Evolutionary conservation across 2,329 filamentous ascomycete genomes (phyloP), one percentile per base, ranked within the genome.

Genomic region (Xylariales sp.): DNA sequence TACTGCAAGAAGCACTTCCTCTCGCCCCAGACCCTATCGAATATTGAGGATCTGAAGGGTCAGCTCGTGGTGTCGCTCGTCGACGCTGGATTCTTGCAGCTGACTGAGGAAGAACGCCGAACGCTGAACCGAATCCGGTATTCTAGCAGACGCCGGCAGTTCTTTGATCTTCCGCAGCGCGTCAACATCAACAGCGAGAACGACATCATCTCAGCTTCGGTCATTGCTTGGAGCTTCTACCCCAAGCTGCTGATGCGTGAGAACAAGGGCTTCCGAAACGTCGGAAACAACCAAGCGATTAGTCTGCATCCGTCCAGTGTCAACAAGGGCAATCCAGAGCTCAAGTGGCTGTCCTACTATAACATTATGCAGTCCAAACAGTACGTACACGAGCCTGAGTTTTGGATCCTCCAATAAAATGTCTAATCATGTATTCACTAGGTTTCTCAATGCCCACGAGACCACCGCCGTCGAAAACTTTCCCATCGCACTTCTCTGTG

Each of bases 1-100:
- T 98, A 94, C 62, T 98, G 93, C 65, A 83, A 85, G 52, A 96
- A 95, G 66, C 95, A 95, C 61, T 96, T 90, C 55, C 76, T 98
- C 37, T 91, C 83, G 43, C 76, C 84, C n/a, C 89, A 94, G 57
- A 93, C 88, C 4, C 73, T 98, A 4, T 73, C 81, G 32, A 95
- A 93, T 46, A 95, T 98, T 46, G 93, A 98, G 59, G 93, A 98
- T 51, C 74, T 97, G 37, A 98, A 97, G 62, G 85, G 86, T 6
- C 93, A 98, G 54, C 77, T 98, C 0, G 71, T 96, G 2, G 82
- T 87, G 2, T 85, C 88, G 0, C 73, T 98, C 1, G 85, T 84
- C 6, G 93, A 97, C 51, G 87, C 89, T 1, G 88, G 88, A 0
- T 85, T 96, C 46, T 66, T 97, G 5, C 77, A 76, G 10, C 70